phyloP scores from a whole-genome alignment of 305 asterid genomes.

The Rubia tinctorum region DNA sequence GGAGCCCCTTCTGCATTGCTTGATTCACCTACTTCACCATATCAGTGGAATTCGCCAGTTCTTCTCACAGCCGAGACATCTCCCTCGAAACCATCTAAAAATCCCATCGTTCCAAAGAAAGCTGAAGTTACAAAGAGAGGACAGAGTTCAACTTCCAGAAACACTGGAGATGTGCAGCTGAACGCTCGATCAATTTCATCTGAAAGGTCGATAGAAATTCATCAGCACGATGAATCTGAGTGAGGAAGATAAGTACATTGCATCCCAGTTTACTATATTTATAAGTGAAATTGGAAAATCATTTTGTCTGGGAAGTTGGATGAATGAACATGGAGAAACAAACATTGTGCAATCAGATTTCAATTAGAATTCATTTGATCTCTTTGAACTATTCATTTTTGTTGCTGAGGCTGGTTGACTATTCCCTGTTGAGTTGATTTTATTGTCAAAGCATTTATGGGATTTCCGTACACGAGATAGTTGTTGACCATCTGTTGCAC shows the following conservation, averaged over 20 bases:
- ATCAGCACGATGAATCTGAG: constrained; percentile 11
- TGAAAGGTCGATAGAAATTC: constrained; percentile 2
- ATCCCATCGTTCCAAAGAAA: not conserved
- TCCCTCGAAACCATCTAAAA: constrained; percentile 12
- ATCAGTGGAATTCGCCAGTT: constrained; percentile 14
- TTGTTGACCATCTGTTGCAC: not conserved
- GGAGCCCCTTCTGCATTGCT: constrained; percentile 30
- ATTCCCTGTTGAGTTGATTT: not conserved
- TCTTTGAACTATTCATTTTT: not conserved
- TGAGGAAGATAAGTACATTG: constrained; percentile 7
- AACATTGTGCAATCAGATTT: not conserved
- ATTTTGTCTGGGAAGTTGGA: not conserved
- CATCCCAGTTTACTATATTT: not conserved
- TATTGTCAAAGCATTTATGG: not conserved
- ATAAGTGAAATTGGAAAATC: not conserved
- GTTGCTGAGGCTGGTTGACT: constrained; percentile 1
- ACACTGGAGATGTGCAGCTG: not conserved
- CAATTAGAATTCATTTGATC: not conserved
- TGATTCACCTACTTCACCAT: constrained; percentile 13
- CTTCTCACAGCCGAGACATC: constrained; percentile 3
- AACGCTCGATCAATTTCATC: not conserved
- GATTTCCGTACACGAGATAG: not conserved
- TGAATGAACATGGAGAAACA: not conserved
- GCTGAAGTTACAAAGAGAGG: not conserved
- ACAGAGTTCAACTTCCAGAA: constrained; percentile 5